Evolutionary conservation across 139 green algal species (phyloP), one percentile per base, ranked within the genome.

Genomic region (Picochlorum costavermella): DNA sequence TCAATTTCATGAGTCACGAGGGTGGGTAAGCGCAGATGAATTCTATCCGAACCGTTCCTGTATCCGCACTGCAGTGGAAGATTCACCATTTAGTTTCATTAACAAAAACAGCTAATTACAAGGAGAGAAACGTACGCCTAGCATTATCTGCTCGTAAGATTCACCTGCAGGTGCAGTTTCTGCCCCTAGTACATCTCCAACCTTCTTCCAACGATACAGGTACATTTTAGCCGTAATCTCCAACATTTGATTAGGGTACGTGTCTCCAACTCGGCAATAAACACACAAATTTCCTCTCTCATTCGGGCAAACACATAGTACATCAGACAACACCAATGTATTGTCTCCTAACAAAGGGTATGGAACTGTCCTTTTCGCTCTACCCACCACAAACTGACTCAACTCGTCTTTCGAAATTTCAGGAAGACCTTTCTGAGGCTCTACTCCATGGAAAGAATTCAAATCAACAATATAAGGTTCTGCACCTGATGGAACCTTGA

Each of bases 361-460:
- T 14, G 87, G 86, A 13, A 88, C 69, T 4, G 73, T 71, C 45
- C 72, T 59, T n/a, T 68, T 56, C 4, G 68, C 69, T 3, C 72
- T 75, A n/a, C 65, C 70, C 9, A 88, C 80, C 8, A 90, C 75
- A 63, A 76, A 65, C 6, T 56, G 70, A 5, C 64, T 81, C 31
- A 88, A 75, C n/a, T 72, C 51, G n/a, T 51, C 28, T 16, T 78
- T 77, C 14, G 71, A 67, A 8, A 75, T 43, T 51, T 82, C 48
- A 50, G 79, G 66, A 68, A 90, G 50, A 3, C 65, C 71, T 1
- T 66, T 62, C 63, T 89, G 82, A 1, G 83, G 84, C 71, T 88
- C 77, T 23, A 92, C 76, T 2, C 90, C 81, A 72, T 95, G 87
- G 64, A 95, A 90, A 50, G 67, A 67, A 50, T 82, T 76, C 0